Percentiles rank a stretch among this genome's conserved stretches.
Evolutionary conservation across 345 rosid species (phyloP).

Genomic region (Erucastrum elatum): DNA sequence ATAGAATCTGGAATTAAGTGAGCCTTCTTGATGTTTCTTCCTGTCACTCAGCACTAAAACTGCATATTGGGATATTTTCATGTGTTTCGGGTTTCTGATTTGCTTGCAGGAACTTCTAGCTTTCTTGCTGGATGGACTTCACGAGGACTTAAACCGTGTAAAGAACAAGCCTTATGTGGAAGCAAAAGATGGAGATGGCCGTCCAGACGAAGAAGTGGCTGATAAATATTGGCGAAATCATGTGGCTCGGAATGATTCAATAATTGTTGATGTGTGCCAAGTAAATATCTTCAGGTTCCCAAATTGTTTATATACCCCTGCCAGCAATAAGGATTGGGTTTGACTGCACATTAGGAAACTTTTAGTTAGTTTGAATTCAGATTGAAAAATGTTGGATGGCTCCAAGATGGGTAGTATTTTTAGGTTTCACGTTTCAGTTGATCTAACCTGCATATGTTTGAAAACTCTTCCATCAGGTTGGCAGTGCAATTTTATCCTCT

Average conservation of each 20-base stretch:
- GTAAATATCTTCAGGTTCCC: constrained; percentile 52
- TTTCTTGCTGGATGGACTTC: constrained; percentile 96
- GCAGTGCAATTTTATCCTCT: constrained; percentile 11
- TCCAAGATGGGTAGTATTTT: constrained; percentile 12
- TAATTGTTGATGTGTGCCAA: constrained; percentile 87
- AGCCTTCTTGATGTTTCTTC: constrained; percentile 29
- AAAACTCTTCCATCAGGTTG: constrained; percentile 19
- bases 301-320: constrained; percentile 30
- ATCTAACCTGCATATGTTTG: constrained; percentile 26
- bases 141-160: constrained; percentile 96
- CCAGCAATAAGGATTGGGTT: constrained; percentile 19
- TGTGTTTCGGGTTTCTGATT: constrained; percentile 40
- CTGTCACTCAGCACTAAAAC: constrained; percentile 24
- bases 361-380: constrained; percentile 13
- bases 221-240: constrained; percentile 95
- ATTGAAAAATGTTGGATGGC: constrained; percentile 1
- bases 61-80: constrained; percentile 17
- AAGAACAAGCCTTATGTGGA: constrained; percentile 85
- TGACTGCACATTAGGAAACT: constrained; percentile 24
- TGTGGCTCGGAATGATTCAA: constrained; percentile 87
- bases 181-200: constrained; percentile 87
- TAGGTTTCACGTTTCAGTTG: constrained; percentile 22
- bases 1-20: constrained; percentile 31
- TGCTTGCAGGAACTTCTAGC: constrained; percentile 81
- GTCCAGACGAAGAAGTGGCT: constrained; percentile 82